phyloP scores from a whole-genome alignment of 106 monocot genomes.

The Acorus gramineus region DNA sequence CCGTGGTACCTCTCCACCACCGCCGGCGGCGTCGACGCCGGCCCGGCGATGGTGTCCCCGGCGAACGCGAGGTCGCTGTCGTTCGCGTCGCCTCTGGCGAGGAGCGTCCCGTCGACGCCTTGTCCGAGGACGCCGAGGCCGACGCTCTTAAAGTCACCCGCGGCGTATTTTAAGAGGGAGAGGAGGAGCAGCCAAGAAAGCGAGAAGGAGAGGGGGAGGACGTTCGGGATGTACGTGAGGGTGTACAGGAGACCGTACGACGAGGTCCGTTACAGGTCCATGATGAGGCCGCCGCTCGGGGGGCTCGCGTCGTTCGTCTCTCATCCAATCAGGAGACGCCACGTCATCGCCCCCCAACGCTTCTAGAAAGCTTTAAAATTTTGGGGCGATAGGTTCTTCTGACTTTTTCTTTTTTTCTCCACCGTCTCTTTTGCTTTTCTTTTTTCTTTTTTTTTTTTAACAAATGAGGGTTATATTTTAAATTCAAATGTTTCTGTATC shows the following conservation, averaged over 20 bases:
- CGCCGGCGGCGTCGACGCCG: constrained; percentile 15
- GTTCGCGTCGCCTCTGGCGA: too few species aligned
- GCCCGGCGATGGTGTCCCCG: too few species aligned
- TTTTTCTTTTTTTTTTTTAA: too few species aligned
- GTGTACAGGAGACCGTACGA: constrained; percentile 79
- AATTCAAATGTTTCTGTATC: too few species aligned
- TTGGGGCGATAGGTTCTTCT: too few species aligned
- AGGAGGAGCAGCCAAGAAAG: constrained; percentile 16
- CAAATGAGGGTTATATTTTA: too few species aligned
- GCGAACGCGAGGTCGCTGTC: too few species aligned
- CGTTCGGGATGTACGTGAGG: constrained; percentile 45
- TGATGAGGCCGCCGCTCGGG: constrained; percentile 76
- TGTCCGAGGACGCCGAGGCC: constrained; percentile 69
- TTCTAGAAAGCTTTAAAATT: too few species aligned
- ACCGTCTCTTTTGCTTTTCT: too few species aligned
- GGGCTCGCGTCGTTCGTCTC: constrained; percentile 83
- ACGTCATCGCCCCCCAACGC: constrained; percentile 12
- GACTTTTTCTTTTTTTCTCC: too few species aligned
- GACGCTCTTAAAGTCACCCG: constrained; percentile 73
- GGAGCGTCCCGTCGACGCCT: too few species aligned
- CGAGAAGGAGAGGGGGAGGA: constrained; percentile 20
- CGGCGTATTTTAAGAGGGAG: constrained; percentile 25
- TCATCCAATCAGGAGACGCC: constrained; percentile 19
- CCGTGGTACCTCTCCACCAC: constrained; percentile 62
- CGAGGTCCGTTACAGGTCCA: constrained; percentile 72